Conservation (phyloP, 2,329 filamentous ascomycete species). For the Fusarium goolgardi region DNA sequence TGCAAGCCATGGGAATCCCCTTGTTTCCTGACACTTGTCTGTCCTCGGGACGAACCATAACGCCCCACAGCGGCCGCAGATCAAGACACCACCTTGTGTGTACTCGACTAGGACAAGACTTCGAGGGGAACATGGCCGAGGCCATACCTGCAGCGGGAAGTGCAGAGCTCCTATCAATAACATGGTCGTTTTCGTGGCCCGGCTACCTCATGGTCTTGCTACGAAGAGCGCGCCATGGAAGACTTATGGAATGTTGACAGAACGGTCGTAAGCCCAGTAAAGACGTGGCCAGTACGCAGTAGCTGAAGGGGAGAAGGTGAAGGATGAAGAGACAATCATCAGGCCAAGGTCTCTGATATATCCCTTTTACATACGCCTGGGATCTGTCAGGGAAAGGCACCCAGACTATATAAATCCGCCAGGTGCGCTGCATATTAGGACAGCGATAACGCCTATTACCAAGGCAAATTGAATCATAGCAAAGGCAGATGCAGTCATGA, state of each 20-base stretch:
- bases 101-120: slow-evolving; percentile 39
- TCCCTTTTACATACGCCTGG: neutral
- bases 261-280: slow-evolving; percentile 10
- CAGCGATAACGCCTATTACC: slow-evolving; percentile 27
- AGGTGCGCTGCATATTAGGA: slow-evolving; percentile 25
- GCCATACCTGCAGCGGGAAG: slow-evolving; percentile 50
- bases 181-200: slow-evolving; percentile 43
- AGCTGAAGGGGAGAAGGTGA: neutral
- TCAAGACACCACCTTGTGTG: slow-evolving; percentile 50
- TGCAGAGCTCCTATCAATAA: slow-evolving; percentile 45
- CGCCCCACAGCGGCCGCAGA: slow-evolving; percentile 57
- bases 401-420: slow-evolving; percentile 22
- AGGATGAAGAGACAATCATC: neutral
- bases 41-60: slow-evolving; percentile 54
- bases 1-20: slow-evolving; percentile 49
- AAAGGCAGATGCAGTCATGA: slow-evolving; percentile 31
- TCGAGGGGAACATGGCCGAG: slow-evolving; percentile 39
- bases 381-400: slow-evolving; percentile 3
- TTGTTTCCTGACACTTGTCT: slow-evolving; percentile 54
- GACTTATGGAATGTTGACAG: slow-evolving; percentile 34
- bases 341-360: neutral
- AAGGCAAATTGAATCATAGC: slow-evolving; percentile 29
- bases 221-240: slow-evolving; percentile 31
- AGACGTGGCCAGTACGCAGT: neutral
- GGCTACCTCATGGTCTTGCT: slow-evolving; percentile 28